These are phyloP conservation scores for Globisporangium irregulare DNA, from an alignment of 352 stramenopile species.

Conservation along the genomic window DNA sequence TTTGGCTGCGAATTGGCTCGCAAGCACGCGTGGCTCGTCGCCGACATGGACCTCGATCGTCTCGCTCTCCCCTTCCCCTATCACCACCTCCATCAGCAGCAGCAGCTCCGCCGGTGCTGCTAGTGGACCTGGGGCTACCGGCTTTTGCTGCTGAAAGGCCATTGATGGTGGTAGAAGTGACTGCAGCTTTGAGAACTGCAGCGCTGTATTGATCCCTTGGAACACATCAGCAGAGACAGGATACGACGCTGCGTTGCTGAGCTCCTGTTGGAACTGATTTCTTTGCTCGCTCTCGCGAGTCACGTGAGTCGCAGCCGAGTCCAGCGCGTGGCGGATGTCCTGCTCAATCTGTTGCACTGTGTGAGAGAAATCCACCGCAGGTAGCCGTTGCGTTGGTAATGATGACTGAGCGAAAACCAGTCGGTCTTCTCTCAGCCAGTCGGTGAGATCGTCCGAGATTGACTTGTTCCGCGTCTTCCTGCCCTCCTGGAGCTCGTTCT, in stretches of 20 bases:
- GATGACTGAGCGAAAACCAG: neutral
- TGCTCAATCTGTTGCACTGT: constrained; percentile 53
- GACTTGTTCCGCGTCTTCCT: constrained; percentile 2
- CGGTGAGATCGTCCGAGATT: constrained; percentile 14
- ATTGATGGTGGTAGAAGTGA: neutral
- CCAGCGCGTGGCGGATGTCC: constrained; percentile 54
- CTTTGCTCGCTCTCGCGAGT: constrained; percentile 32
- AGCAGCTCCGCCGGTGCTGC: constrained; percentile 41
- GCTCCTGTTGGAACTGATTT: constrained; percentile 38
- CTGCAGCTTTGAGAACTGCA: neutral
- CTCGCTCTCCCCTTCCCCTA: constrained; percentile 60
- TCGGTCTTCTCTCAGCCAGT: constrained; percentile 20
- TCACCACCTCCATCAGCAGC: constrained; percentile 76
- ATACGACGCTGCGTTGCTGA: constrained; percentile 15
- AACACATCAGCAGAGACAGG: constrained; percentile 6
- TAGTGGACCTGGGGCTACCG: neutral
- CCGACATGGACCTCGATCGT: constrained; percentile 65
- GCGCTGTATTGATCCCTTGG: neutral
- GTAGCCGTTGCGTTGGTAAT: neutral
- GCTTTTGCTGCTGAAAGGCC: neutral
- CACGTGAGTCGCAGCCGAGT: constrained; percentile 43
- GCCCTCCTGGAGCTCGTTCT: neutral
- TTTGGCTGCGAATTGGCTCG: constrained; percentile 43
- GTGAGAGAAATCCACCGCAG: constrained; percentile 16
- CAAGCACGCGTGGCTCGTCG: constrained; percentile 45